Evolutionary conservation across 129 eudicot genomes (phyloP).

Genomic region (Centrapalus pauciflorus): DNA sequence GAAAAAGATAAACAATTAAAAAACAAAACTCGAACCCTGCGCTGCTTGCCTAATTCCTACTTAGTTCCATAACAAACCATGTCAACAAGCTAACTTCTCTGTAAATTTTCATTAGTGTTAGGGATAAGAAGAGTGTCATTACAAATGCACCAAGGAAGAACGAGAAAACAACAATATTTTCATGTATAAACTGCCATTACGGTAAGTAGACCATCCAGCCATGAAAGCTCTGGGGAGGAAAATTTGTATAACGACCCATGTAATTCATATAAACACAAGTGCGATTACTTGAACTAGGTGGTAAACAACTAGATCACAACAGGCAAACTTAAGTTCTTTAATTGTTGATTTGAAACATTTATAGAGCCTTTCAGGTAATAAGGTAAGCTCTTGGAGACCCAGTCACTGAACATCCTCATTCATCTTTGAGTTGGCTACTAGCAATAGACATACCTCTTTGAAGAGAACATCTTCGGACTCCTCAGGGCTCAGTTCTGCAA

Average conservation of each 20-base stretch:
- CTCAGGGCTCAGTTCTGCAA: slow-evolving; percentile 90
- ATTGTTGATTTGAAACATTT: background rate
- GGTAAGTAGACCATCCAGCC: background rate
- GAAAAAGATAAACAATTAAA: background rate
- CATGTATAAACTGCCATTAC: background rate
- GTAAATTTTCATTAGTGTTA: background rate
- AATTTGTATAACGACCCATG: background rate
- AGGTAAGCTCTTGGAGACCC: background rate
- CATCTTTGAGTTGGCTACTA: background rate
- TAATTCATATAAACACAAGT: background rate
- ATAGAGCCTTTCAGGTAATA: background rate
- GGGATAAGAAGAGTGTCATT: background rate
- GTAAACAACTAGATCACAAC: background rate
- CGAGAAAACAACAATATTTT: background rate
- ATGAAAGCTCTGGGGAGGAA: background rate
- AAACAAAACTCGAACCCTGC: background rate
- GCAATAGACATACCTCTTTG: slow-evolving; percentile 66
- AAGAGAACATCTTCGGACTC: slow-evolving; percentile 99
- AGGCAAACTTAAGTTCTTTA: background rate
- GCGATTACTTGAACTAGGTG: background rate
- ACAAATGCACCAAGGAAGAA: background rate
- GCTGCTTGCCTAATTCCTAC: background rate
- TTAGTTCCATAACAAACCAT: background rate
- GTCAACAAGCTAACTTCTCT: background rate
- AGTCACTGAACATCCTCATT: background rate